Percentiles rank a stretch among this genome's conserved stretches.
Evolutionary conservation across 441 rosid genomes (phyloP).

Genomic region (Pelargonium fulgidum): DNA sequence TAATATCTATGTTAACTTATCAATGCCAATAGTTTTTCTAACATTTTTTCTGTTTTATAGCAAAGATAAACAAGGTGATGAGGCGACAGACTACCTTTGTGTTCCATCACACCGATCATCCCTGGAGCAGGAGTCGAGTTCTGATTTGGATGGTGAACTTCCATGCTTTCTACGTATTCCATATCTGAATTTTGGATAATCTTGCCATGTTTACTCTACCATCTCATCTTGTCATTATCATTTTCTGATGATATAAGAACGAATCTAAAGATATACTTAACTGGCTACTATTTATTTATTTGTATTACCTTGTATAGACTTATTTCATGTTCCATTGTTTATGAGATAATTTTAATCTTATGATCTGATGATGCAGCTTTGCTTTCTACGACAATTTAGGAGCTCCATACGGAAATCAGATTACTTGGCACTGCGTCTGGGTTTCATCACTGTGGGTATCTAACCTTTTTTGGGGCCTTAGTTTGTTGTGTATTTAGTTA

Average conservation of each 20-base stretch:
- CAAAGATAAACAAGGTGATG: conserved; percentile 62
- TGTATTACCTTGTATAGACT: background rate
- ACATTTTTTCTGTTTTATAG: conserved; percentile 31
- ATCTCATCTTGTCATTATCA: background rate
- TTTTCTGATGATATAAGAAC: background rate
- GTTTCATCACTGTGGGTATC: conserved; percentile 74
- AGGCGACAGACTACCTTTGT: conserved; percentile 74
- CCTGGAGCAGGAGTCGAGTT: conserved; percentile 80
- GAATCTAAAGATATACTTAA: too few relatives aligned
- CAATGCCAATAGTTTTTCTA: conserved; percentile 3
- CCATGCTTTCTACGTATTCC: conserved; percentile 9
- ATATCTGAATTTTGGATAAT: background rate
- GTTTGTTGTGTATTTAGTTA: background rate
- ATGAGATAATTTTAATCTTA: background rate
- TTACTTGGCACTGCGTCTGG: conserved; percentile 77
- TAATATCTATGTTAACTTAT: conserved; percentile 5
- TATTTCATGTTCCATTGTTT: background rate
- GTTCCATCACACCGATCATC: conserved; percentile 91
- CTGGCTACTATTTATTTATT: background rate
- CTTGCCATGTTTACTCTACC: background rate
- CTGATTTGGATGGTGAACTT: conserved; percentile 87
- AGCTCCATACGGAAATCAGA: conserved; percentile 73
- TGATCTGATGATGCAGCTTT: conserved; percentile 51
- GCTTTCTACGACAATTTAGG: conserved; percentile 78
- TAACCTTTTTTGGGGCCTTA: background rate